Percentiles rank a stretch among this genome's conserved stretches.
These are phyloP conservation scores for Bertia moriformis DNA, from an alignment of 2,329 filamentous ascomycete species.

Conservation along the genomic window DNA sequence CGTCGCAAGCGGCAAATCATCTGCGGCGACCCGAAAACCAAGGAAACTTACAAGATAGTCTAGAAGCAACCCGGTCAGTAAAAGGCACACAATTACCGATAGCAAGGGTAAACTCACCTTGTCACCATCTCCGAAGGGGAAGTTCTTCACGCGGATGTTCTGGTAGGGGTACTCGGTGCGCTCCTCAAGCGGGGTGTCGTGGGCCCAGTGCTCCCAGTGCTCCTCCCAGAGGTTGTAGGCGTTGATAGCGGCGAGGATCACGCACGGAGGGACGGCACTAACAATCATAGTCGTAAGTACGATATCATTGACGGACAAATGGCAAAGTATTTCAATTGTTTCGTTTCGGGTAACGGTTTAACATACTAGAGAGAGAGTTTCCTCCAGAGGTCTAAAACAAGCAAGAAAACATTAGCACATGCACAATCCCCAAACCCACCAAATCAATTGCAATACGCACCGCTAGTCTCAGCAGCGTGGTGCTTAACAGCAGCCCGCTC, in stretches of 20 bases:
- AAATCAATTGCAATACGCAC: constrained; percentile 36
- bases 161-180: constrained; percentile 88
- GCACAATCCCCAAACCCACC: constrained; percentile 1
- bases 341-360: background rate
- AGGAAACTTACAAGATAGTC: constrained; percentile 51
- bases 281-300: constrained; percentile 8
- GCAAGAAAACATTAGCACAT: constrained; percentile 17
- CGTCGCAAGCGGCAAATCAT: too few species aligned
- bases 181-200: constrained; percentile 79
- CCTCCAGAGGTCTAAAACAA: constrained; percentile 88
- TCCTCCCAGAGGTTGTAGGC: constrained; percentile 84
- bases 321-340: background rate
- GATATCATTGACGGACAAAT: constrained; percentile 4
- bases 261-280: constrained; percentile 61
- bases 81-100: too few species aligned
- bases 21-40: too few species aligned
- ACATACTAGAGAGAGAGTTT: constrained; percentile 93
- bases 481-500: constrained; percentile 83
- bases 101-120: constrained; percentile 44
- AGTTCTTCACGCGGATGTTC: constrained; percentile 97
- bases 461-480: constrained; percentile 71
- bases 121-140: constrained; percentile 85
- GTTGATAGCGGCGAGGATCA: constrained; percentile 63
- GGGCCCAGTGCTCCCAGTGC: constrained; percentile 91
- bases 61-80: constrained; percentile 12